These are phyloP conservation scores for Penicillium sp. DNA, from an alignment of 2,329 filamentous ascomycete genomes.

Conservation along the genomic window DNA sequence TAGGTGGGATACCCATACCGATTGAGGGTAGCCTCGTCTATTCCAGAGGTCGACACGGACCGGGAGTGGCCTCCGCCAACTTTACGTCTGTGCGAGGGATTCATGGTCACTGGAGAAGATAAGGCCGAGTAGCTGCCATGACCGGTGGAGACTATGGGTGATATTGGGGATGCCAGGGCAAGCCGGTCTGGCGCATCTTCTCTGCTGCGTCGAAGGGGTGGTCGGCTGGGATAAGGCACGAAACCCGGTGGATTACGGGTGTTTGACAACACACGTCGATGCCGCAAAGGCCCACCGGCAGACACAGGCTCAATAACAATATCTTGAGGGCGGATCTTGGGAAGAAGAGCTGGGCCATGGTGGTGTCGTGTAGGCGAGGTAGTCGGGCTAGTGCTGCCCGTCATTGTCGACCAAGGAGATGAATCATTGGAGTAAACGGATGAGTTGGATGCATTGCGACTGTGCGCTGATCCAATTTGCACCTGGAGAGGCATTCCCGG, in stretches of 20 bases:
- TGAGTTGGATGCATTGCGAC: slow-evolving; percentile 65
- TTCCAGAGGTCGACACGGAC: slow-evolving; percentile 66
- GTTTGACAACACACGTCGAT: slow-evolving; percentile 56
- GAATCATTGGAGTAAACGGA: slow-evolving; percentile 70
- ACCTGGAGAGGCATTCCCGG: slow-evolving; percentile 41
- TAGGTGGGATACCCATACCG: slow-evolving; percentile 85
- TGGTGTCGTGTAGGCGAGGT: slow-evolving; percentile 73
- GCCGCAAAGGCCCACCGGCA: slow-evolving; percentile 56
- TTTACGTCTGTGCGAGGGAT: slow-evolving; percentile 45
- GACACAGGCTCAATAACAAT: slow-evolving; percentile 68
- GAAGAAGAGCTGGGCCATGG: slow-evolving; percentile 73
- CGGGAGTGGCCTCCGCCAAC: slow-evolving; percentile 51
- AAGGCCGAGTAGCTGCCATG: slow-evolving; percentile 49
- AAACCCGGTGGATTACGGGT: slow-evolving; percentile 55
- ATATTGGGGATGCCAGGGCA: slow-evolving; percentile 49
- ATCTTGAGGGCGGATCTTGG: slow-evolving; percentile 84
- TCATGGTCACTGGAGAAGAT: slow-evolving; percentile 65
- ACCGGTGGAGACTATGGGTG: slow-evolving; percentile 40
- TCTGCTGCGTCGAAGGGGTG: slow-evolving; percentile 48
- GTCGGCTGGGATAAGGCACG: slow-evolving; percentile 52
- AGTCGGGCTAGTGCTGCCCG: slow-evolving; percentile 68
- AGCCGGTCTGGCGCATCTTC: slow-evolving; percentile 50
- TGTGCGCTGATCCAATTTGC: slow-evolving; percentile 48
- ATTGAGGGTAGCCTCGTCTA: slow-evolving; percentile 67
- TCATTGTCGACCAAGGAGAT: slow-evolving; percentile 68